phyloP scores from a whole-genome alignment of 2,329 filamentous ascomycete genomes.

The Zopfia rhizophila region DNA sequence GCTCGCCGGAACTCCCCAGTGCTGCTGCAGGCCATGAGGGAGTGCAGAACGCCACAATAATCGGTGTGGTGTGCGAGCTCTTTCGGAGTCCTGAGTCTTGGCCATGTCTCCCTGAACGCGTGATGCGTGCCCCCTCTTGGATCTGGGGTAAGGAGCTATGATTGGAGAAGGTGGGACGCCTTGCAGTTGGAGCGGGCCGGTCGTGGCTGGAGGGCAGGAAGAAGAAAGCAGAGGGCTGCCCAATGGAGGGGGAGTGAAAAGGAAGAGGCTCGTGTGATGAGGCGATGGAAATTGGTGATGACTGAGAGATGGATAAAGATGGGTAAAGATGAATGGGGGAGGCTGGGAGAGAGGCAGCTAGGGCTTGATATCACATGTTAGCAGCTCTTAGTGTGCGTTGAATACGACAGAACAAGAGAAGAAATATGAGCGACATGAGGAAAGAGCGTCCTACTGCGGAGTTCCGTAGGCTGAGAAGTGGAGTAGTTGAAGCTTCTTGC shows the following conservation, averaged over 20 bases:
- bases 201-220: constrained; percentile 5
- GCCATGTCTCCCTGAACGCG: constrained; percentile 14
- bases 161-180: constrained; percentile 21
- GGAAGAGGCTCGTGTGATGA: constrained; percentile 28
- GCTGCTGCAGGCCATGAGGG: background rate
- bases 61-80: too few relatives aligned
- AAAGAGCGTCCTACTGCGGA: too few relatives aligned
- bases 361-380: constrained; percentile 9
- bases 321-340: background rate
- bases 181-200: constrained; percentile 8
- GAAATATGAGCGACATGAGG: too few relatives aligned
- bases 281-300: constrained; percentile 28
- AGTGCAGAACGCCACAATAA: constrained; percentile 16
- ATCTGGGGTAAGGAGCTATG: constrained; percentile 38
- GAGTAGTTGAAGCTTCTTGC: too few relatives aligned
- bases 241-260: constrained; percentile 7
- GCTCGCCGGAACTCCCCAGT: background rate
- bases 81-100: too few relatives aligned
- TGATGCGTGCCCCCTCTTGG: constrained; percentile 12
- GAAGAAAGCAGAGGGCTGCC: constrained; percentile 2
- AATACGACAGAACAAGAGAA: too few relatives aligned
- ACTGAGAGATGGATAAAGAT: too few relatives aligned
- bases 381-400: too few relatives aligned
- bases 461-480: too few relatives aligned
- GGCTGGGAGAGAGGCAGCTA: constrained; percentile 6